phyloP scores from a whole-genome alignment of 331 rosid species.

The Quercus lobata region DNA sequence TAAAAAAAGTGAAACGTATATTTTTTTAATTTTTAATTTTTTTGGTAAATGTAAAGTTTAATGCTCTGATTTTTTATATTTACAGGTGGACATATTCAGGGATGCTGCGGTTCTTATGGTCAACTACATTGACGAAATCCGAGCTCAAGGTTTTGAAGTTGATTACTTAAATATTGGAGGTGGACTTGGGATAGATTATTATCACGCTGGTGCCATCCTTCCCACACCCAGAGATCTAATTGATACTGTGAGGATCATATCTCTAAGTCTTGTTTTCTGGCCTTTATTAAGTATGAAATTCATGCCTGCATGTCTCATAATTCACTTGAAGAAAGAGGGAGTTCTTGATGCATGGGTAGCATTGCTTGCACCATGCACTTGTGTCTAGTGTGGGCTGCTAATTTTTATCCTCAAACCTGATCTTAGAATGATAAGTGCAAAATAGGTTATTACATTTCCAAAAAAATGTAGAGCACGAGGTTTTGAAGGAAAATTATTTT shows the following conservation, averaged over 20 bases:
- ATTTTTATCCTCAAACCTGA: not conserved
- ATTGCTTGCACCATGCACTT: not conserved
- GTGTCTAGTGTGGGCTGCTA: not conserved
- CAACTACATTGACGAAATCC: slow-evolving; percentile 80
- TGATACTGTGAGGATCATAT: slow-evolving; percentile 57
- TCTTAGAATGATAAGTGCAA: not conserved
- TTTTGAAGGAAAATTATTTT: not conserved
- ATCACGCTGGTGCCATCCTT: slow-evolving; percentile 82
- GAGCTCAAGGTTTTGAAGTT: slow-evolving; percentile 89
- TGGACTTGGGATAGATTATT: slow-evolving; percentile 95
- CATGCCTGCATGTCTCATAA: not conserved
- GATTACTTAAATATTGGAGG: slow-evolving; percentile 91
- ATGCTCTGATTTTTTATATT: not conserved
- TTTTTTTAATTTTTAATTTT: not conserved
- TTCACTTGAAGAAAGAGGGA: not conserved
- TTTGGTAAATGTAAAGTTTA: not conserved
- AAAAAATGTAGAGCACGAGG: not conserved
- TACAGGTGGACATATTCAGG: slow-evolving; percentile 94
- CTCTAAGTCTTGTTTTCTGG: not conserved
- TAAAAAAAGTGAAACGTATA: not conserved
- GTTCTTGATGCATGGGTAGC: not conserved
- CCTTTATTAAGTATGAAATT: not conserved
- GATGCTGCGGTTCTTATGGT: slow-evolving; percentile 94
- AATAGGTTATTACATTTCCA: not conserved
- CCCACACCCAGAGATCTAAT: slow-evolving; percentile 92